Evolutionary conservation across 2,329 filamentous ascomycete genomes (phyloP), one percentile per base, ranked within the genome.

Genomic region (Dactylellina parvicollis): DNA sequence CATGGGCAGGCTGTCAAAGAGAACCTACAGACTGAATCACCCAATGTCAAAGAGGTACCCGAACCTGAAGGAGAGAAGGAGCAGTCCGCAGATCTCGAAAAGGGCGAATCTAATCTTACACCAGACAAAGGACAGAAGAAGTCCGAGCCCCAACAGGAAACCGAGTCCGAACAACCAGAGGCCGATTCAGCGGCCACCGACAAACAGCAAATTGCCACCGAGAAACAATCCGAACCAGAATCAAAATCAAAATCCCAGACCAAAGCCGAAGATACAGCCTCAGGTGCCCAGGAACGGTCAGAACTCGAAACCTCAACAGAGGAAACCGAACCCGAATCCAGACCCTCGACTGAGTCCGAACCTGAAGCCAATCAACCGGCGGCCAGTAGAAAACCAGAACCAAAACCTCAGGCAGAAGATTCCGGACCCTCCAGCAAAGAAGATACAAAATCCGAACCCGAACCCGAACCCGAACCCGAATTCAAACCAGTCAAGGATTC

Each of bases 21-120:
- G 26, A 36, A 64, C 32, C 73, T 77, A 62, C 61, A 79, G 28
- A 74, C 79, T 24, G 78, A 79, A 9, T 52, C 69, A 22, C 69
- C 75, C 14, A 70, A 57, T 7, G 55, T 70, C 26, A 76, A 77
- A 12, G 76, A 76, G 12, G 75, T 77, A 5, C 80, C 81, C 12
- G 69, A 72, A 22, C 73, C 61, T 16, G 76, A 78, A 28, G 71
- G 70, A 46, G 74, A 77, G n/a, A 78, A 77, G 16, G 75, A 78
- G 22, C 69, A 73, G 9, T 61, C 59, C 42, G 64, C 59, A n/a
- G 65, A 76, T 36, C 77, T 75, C 32, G 74, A 61, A 24, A 75
- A 75, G 44, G 75, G 77, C 24, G 75, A 75, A 36, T 77, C 75
- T 30, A 78, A 75, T 72, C 67, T 34, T 59, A 57, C 67, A 46